Evolutionary conservation across 768 basidiomycete species (phyloP).

Genomic region (Mycena capillaripes): DNA sequence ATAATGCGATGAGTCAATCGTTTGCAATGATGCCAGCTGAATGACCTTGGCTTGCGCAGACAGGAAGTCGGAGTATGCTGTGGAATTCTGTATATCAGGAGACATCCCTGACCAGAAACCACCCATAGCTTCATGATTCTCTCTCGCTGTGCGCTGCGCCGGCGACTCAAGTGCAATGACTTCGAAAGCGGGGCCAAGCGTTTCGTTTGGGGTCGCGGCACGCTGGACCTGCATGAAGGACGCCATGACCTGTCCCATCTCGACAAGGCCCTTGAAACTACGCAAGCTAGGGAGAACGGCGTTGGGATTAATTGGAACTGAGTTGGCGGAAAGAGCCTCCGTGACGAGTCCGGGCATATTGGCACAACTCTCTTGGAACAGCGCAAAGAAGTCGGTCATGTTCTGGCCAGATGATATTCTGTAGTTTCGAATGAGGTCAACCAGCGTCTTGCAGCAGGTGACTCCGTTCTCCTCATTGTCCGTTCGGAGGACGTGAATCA

Average conservation of each 20-base stretch:
- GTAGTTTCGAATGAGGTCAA: slow-evolving; percentile 88
- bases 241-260: slow-evolving; percentile 93
- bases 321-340: slow-evolving; percentile 81
- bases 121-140: slow-evolving; percentile 86
- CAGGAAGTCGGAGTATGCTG: slow-evolving; percentile 86
- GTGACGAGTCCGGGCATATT: slow-evolving; percentile 82
- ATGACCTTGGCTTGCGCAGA: slow-evolving; percentile 92
- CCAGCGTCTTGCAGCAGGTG: slow-evolving; percentile 90
- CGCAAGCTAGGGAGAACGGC: slow-evolving; percentile 77
- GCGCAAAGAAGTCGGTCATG: slow-evolving; percentile 82
- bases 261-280: slow-evolving; percentile 95
- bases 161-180: slow-evolving; percentile 85
- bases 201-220: slow-evolving; percentile 73
- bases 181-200: slow-evolving; percentile 84
- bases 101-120: slow-evolving; percentile 88
- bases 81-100: slow-evolving; percentile 76
- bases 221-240: slow-evolving; percentile 90
- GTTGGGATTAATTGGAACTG: slow-evolving; percentile 66
- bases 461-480: slow-evolving; percentile 98
- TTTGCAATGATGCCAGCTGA: slow-evolving; percentile 10
- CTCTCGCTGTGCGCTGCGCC: slow-evolving; percentile 83
- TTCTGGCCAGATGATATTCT: slow-evolving; percentile 80
- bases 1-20: slow-evolving; percentile 26
- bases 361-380: slow-evolving; percentile 83
- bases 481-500: slow-evolving; percentile 85